Conservation (phyloP, 2,329 filamentous ascomycete genomes). For the Sporothrix brunneoviolacea region DNA sequence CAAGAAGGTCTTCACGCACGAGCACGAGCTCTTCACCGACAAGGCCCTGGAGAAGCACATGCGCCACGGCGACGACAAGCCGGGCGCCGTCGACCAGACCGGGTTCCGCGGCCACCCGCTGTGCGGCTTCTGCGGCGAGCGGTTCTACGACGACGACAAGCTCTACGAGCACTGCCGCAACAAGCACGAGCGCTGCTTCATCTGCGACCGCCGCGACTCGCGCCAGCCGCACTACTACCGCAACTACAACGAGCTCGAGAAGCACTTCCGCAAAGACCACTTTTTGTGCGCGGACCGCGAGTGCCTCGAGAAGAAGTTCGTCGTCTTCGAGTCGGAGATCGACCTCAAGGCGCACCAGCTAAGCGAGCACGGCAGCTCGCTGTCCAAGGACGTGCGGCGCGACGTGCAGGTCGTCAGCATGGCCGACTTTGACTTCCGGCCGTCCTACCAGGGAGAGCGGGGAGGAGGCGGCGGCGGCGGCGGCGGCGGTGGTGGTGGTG, state of each 20-base stretch:
- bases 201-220: constrained; percentile 70
- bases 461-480: constrained; percentile 45
- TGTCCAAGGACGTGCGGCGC: constrained; percentile 76
- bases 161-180: constrained; percentile 88
- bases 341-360: constrained; percentile 92
- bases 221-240: constrained; percentile 83
- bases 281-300: constrained; percentile 78
- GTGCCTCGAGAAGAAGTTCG: constrained; percentile 94
- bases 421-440: constrained; percentile 72
- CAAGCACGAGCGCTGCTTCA: constrained; percentile 89
- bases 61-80: constrained; percentile 81
- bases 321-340: constrained; percentile 91
- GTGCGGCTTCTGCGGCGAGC: constrained; percentile 83
- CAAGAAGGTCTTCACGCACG: constrained; percentile 98
- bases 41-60: constrained; percentile 82
- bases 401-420: constrained; percentile 84
- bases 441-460: constrained; percentile 67
- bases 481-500: constrained; percentile 26
- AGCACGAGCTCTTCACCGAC: constrained; percentile 84
- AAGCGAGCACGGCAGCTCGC: constrained; percentile 67
- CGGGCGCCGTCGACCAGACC: constrained; percentile 83
- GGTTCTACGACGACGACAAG: constrained; percentile 95
- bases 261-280: constrained; percentile 83
- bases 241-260: constrained; percentile 78
- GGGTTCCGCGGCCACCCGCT: constrained; percentile 95